A percentile compares a stretch with the other conserved stretches of the same genome.
phyloP scores from a whole-genome alignment of 1,284 basidiomycete genomes.

The Trametes pubescens region DNA sequence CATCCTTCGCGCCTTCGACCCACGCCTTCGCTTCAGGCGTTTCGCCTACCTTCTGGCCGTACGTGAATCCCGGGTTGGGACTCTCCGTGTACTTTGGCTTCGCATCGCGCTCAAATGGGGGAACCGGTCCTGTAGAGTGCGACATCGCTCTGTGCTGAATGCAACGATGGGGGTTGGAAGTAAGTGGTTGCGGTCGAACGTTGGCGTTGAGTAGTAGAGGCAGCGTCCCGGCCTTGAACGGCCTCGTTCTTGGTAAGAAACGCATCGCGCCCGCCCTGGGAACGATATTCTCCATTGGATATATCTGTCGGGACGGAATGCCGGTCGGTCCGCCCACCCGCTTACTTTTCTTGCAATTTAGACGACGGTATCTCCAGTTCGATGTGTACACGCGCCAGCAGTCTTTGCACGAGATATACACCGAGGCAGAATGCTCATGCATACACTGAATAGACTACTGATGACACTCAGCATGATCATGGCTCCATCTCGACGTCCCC shows the following conservation, averaged over 20 bases:
- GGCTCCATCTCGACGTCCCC: constrained; percentile 52
- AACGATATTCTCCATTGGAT: background rate
- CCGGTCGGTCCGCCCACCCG: too few relatives aligned
- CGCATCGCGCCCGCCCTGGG: background rate
- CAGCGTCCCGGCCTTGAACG: background rate
- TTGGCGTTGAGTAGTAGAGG: too few relatives aligned
- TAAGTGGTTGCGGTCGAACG: background rate
- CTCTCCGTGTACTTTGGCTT: constrained; percentile 51
- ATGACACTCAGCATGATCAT: background rate
- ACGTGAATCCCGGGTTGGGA: constrained; percentile 67
- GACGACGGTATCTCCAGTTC: too few relatives aligned
- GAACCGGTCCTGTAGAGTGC: constrained; percentile 9
- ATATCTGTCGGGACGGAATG: too few relatives aligned
- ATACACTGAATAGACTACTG: background rate
- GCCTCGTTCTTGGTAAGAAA: constrained; percentile 3
- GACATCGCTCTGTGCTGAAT: background rate
- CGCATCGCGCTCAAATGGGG: constrained; percentile 24
- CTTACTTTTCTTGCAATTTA: too few relatives aligned
- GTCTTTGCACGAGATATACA: too few relatives aligned
- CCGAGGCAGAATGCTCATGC: background rate
- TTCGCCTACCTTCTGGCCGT: constrained; percentile 59
- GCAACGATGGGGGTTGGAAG: background rate
- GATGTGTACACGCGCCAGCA: too few relatives aligned
- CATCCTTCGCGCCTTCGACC: constrained; percentile 57
- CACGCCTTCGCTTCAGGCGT: constrained; percentile 57